Conservation (phyloP, 1,284 basidiomycete genomes). For the Baeospora myosura region DNA sequence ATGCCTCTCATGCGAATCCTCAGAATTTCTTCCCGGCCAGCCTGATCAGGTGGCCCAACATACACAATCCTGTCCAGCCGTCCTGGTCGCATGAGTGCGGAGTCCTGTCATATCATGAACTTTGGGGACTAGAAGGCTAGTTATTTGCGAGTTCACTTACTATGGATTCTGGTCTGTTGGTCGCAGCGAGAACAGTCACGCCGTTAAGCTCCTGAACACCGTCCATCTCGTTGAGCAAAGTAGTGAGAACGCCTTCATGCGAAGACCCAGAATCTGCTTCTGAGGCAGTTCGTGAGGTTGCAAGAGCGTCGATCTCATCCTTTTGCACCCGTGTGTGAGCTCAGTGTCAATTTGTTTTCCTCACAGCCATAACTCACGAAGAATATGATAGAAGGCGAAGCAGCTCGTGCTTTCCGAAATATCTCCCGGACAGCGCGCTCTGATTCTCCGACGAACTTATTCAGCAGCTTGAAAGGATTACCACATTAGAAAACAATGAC, state of each 20-base stretch:
- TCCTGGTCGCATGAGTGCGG: slow-evolving; percentile 92
- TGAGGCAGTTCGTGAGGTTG: slow-evolving; percentile 64
- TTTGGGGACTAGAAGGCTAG: background rate
- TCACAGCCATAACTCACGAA: slow-evolving; percentile 63
- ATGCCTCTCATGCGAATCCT: slow-evolving; percentile 72
- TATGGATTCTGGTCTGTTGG: slow-evolving; percentile 90
- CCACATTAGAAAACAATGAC: slow-evolving; percentile 6
- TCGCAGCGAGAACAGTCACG: slow-evolving; percentile 93
- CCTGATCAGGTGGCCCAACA: slow-evolving; percentile 84
- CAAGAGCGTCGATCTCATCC: slow-evolving; percentile 98
- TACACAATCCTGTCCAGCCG: slow-evolving; percentile 93
- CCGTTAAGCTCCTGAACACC: slow-evolving; percentile 91
- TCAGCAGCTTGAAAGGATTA: slow-evolving; percentile 60
- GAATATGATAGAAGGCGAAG: slow-evolving; percentile 92
- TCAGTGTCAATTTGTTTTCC: no score
- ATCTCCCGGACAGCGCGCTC: slow-evolving; percentile 92
- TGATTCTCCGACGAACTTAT: slow-evolving; percentile 97
- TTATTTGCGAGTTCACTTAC: slow-evolving; percentile 37
- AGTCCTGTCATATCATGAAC: slow-evolving; percentile 51
- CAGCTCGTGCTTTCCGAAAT: slow-evolving; percentile 90
- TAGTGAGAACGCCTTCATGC: slow-evolving; percentile 88
- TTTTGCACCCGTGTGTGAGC: slow-evolving; percentile 32
- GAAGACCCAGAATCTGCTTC: slow-evolving; percentile 48
- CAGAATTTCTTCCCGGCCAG: slow-evolving; percentile 80
- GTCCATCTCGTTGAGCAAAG: slow-evolving; percentile 96